Conservation (phyloP, 805 yeast genomes). For the Cyberlindnera amylophila region DNA sequence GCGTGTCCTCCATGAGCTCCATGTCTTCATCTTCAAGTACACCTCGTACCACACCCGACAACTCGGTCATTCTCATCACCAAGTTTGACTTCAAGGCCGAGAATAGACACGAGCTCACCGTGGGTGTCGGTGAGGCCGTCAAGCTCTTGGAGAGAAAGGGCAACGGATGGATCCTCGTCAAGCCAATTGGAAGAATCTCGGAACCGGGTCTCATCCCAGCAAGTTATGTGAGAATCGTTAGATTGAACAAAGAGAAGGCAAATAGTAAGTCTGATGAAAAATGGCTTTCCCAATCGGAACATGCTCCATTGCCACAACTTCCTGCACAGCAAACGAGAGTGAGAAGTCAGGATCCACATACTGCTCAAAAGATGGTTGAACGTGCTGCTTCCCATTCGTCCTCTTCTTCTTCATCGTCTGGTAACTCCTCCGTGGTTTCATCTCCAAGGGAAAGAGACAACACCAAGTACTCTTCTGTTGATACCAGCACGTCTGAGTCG, state of each 20-base stretch:
- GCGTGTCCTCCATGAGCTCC: too few relatives aligned
- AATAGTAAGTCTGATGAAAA: conserved; percentile 18
- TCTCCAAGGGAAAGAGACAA: conserved; percentile 6
- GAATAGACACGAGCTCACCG: conserved; percentile 39
- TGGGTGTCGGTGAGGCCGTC: conserved; percentile 48
- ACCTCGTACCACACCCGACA: conserved; percentile 15
- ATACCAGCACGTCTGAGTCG: conserved; percentile 4
- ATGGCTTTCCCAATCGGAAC: conserved; percentile 19
- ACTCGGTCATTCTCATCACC: conserved; percentile 37
- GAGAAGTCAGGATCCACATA: conserved; percentile 23
- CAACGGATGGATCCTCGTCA: conserved; percentile 55
- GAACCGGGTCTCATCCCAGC: conserved; percentile 52
- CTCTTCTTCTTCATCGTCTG: conserved; percentile 2
- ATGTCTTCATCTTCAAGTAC: not conserved
- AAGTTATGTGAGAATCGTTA: conserved; percentile 44
- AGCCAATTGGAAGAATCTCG: conserved; percentile 44
- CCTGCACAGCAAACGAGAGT: not conserved
- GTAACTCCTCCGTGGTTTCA: conserved; percentile 1
- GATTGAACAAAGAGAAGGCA: conserved; percentile 30
- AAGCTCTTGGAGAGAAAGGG: conserved; percentile 45
- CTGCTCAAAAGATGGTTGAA: conserved; percentile 1
- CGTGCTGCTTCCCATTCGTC: conserved; percentile 2
- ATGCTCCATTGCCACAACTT: not conserved
- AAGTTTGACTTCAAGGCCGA: conserved; percentile 44
- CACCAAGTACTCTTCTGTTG: conserved; percentile 8